Base-by-base conservation (phyloP, 768 basidiomycete species). In the Macrolepiota fuliginosa region DNA sequence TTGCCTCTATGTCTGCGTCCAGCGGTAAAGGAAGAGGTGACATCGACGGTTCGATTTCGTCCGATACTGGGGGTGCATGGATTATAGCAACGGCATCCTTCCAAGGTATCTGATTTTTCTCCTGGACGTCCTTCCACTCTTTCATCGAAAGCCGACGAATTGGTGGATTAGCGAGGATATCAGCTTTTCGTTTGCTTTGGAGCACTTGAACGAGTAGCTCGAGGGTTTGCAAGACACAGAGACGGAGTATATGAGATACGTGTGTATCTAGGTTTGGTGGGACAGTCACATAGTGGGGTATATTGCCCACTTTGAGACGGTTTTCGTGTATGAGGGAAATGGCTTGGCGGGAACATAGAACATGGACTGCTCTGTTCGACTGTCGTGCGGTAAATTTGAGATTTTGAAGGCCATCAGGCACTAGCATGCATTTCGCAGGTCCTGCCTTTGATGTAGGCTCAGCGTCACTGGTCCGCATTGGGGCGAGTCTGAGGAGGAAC, bases 221-320 rank as follows among this genome's bases (percentile, higher is more conserved):
- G 5, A 94, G 73, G 67, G 94, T 92, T 70, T 93, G 91, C 1
- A 94, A 74, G 12, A 92, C 81, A 17, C 92, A 85, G 13, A 89
- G 71, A 49, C 91, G 90, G 10, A 94, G 76, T 24, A 87, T 77
- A 67, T 92, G 87, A 1, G 76, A 76, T 37, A 91, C 80, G 47
- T 92, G 87, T 25, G 80, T 74, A 9, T 73, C 70, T 17, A 90
- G 72, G 36, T 80, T 74, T 13, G 81, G 70, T 62, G 81, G 81
- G 2, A 80, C 57, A 1, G 64, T 27, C 10, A 77, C 32, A 27
- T 75, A 72, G 40, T 67, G 66, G 0, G 73, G 65, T 15, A 74
- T 36, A 39, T 74, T 73, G 39, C 72, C 77, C 54, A 73, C 72
- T 25, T 63, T 58, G 1, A 17, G 17, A 15, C 81, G 75, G 69